These are phyloP conservation scores for Nigrospora osmanthi DNA, from an alignment of 2,329 filamentous ascomycete genomes.

Conservation along the genomic window DNA sequence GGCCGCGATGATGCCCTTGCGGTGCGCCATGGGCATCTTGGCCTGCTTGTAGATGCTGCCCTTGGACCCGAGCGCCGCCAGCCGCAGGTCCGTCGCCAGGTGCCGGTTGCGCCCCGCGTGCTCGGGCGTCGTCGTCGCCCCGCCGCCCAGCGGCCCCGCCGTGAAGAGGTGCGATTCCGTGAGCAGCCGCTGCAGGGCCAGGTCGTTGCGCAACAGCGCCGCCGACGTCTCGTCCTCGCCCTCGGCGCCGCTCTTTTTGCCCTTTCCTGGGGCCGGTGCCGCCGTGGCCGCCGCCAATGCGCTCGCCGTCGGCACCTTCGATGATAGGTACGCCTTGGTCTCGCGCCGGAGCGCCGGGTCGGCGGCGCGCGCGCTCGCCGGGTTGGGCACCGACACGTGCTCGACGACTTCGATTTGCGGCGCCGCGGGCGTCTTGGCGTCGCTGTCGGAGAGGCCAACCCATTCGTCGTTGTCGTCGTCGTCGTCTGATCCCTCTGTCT, in stretches of 20 bases:
- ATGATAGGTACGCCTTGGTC: constrained; percentile 62
- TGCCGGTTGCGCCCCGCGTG: constrained; percentile 63
- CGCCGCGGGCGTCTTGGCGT: not conserved
- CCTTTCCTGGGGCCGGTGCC: constrained; percentile 12
- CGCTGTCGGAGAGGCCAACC: constrained; percentile 12
- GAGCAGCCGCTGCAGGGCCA: constrained; percentile 83
- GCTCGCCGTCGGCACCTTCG: constrained; percentile 31
- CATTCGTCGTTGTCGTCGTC: constrained; percentile 17
- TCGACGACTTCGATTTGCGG: constrained; percentile 53
- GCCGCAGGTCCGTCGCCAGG: constrained; percentile 74
- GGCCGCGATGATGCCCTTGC: constrained; percentile 75
- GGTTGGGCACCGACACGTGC: constrained; percentile 36
- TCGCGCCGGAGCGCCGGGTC: constrained; percentile 56
- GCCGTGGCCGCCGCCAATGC: constrained; percentile 15
- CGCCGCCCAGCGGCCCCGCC: constrained; percentile 31
- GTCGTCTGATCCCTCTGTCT: constrained; percentile 20
- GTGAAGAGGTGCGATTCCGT: constrained; percentile 84
- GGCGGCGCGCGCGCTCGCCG: constrained; percentile 20
- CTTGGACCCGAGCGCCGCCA: constrained; percentile 76
- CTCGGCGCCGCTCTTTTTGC: constrained; percentile 14
- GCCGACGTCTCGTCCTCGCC: constrained; percentile 47
- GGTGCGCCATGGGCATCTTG: constrained; percentile 82
- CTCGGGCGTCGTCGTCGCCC: constrained; percentile 24
- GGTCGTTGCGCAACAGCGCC: constrained; percentile 79
- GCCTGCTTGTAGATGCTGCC: constrained; percentile 66